Percentiles rank a stretch among this genome's conserved stretches.
Evolutionary conservation across 1,284 basidiomycete species (phyloP).

Genomic region (Flammula alnicola): DNA sequence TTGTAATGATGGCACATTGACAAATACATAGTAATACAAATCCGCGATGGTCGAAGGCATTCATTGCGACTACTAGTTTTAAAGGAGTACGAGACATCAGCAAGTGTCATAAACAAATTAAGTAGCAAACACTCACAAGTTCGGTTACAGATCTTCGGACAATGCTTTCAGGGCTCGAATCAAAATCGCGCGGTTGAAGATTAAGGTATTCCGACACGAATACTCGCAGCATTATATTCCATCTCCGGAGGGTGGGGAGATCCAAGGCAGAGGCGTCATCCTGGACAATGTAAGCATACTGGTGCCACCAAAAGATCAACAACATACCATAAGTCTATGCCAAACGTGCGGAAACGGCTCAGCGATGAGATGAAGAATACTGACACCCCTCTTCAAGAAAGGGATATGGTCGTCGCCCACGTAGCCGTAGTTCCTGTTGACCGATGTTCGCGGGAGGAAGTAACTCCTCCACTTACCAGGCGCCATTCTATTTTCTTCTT

Average conservation of each 20-base stretch:
- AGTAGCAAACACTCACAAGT: conserved; percentile 21
- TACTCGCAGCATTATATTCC: conserved; percentile 89
- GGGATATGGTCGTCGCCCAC: conserved; percentile 97
- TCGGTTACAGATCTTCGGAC: conserved; percentile 40
- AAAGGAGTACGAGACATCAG: neutral
- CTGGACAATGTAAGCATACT: conserved; percentile 40
- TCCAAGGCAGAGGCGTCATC: conserved; percentile 91
- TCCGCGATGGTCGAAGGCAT: too few relatives aligned
- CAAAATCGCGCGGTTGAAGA: conserved; percentile 52
- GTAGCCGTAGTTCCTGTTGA: conserved; percentile 53
- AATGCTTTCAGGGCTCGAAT: conserved; percentile 25
- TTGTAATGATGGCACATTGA: too few relatives aligned
- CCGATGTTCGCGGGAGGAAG: conserved; percentile 55
- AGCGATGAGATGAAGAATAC: conserved; percentile 89
- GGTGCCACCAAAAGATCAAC: conserved; percentile 1
- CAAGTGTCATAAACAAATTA: neutral
- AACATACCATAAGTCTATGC: conserved; percentile 78
- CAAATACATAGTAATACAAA: too few relatives aligned
- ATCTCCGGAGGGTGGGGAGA: conserved; percentile 83
- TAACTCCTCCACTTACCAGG: conserved; percentile 59
- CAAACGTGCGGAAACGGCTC: conserved; percentile 91
- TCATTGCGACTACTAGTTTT: conserved; percentile 20
- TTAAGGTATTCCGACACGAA: conserved; percentile 92
- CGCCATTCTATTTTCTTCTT: conserved; percentile 46
- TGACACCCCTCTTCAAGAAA: conserved; percentile 86